Evolutionary conservation across 257 asterid genomes (phyloP).

Genomic region (Ilex asprella): DNA sequence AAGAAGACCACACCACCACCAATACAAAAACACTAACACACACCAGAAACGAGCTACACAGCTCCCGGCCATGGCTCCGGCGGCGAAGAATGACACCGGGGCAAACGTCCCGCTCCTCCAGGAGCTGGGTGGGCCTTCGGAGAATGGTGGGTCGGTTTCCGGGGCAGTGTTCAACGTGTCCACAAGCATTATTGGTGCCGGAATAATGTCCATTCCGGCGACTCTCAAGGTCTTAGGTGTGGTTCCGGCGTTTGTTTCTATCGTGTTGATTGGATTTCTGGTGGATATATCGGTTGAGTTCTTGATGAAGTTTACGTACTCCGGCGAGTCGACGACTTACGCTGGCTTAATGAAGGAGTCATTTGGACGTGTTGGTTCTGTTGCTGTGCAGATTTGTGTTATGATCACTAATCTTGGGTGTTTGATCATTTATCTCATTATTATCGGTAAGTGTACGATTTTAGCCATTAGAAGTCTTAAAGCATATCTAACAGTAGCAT

Average conservation of each 20-base stretch:
- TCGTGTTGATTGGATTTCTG: constrained; percentile 42
- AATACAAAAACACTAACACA: no score
- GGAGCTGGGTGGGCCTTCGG: constrained; percentile 8
- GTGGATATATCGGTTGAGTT: constrained; percentile 84
- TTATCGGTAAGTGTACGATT: constrained; percentile 45
- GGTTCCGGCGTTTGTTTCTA: constrained; percentile 65
- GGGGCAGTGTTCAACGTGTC: constrained; percentile 91
- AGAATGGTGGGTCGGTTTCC: constrained; percentile 30
- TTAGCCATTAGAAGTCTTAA: no score
- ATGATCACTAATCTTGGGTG: constrained; percentile 87
- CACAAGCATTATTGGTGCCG: constrained; percentile 92
- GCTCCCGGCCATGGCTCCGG: constrained; percentile 48
- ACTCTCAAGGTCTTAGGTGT: constrained; percentile 85
- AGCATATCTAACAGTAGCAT: no score
- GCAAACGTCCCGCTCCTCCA: constrained; percentile 56
- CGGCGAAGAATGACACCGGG: constrained; percentile 32
- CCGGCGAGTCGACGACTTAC: constrained; percentile 73
- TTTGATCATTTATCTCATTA: constrained; percentile 80
- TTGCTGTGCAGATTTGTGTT: constrained; percentile 68
- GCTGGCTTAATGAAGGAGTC: constrained; percentile 88
- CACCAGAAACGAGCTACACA: background rate
- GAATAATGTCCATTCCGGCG: constrained; percentile 96
- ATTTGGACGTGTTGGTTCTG: constrained; percentile 63
- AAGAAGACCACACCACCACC: background rate
- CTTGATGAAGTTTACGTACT: constrained; percentile 71